Evolutionary conservation across 495 filamentous ascomycete species (phyloP).

Genomic region (Neurospora sp.): DNA sequence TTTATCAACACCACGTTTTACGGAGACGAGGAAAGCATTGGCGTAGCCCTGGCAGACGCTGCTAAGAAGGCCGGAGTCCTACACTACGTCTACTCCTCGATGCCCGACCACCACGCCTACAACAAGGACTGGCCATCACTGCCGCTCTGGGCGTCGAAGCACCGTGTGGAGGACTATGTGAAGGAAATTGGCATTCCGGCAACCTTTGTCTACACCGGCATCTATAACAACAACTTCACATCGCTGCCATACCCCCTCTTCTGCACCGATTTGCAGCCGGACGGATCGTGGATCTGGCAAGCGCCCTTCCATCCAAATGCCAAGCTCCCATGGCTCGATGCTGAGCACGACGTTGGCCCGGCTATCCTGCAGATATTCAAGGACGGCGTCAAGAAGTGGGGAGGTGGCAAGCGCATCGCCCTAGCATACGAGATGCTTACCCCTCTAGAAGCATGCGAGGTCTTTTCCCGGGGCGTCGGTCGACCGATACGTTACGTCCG

Average conservation of each 20-base stretch:
- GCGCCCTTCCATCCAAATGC: slow-evolving; percentile 87
- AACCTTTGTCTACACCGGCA: slow-evolving; percentile 91
- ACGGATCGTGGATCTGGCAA: slow-evolving; percentile 86
- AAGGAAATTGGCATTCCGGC: slow-evolving; percentile 71
- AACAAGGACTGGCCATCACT: slow-evolving; percentile 59
- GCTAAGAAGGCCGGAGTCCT: slow-evolving; percentile 75
- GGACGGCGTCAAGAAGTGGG: slow-evolving; percentile 82
- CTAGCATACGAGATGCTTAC: slow-evolving; percentile 87
- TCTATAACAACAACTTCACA: slow-evolving; percentile 99
- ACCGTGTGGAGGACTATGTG: slow-evolving; percentile 83
- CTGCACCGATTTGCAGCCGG: slow-evolving; percentile 74
- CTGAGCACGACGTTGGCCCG: slow-evolving; percentile 94
- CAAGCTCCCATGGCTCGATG: slow-evolving; percentile 90
- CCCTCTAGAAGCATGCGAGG: slow-evolving; percentile 67
- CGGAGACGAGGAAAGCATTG: slow-evolving; percentile 86
- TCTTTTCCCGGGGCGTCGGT: slow-evolving; percentile 67
- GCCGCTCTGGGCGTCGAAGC: slow-evolving; percentile 87
- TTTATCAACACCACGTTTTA: slow-evolving; percentile 99
- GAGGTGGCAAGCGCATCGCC: slow-evolving; percentile 81
- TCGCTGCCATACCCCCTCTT: slow-evolving; percentile 86
- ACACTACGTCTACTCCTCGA: slow-evolving; percentile 91
- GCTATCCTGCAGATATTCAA: slow-evolving; percentile 92
- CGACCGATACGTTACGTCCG: slow-evolving; percentile 67
- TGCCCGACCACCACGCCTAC: slow-evolving; percentile 87
- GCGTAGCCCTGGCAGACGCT: slow-evolving; percentile 76